These are phyloP conservation scores for Candolleomyces aberdarensis DNA, from an alignment of 768 basidiomycete genomes.

Conservation along the genomic window DNA sequence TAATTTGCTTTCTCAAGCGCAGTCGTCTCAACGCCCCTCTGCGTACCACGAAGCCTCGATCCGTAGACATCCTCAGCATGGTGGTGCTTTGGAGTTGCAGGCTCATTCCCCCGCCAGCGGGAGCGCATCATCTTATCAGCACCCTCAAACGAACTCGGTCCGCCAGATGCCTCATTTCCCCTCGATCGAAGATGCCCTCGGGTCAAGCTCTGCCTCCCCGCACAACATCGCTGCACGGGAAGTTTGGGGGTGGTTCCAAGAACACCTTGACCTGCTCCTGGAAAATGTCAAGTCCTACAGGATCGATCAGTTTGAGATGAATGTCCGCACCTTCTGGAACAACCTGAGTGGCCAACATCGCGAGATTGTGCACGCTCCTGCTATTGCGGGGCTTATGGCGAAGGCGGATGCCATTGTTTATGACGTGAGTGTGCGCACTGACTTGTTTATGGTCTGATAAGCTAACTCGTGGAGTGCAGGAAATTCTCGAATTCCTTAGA, in stretches of 20 bases:
- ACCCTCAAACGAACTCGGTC: slow-evolving; percentile 58
- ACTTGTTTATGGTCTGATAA: slow-evolving; percentile 5
- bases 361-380: slow-evolving; percentile 88
- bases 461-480: slow-evolving; percentile 39
- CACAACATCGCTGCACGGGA: slow-evolving; percentile 79
- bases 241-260: slow-evolving; percentile 91
- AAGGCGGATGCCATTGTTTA: slow-evolving; percentile 89
- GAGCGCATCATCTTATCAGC: slow-evolving; percentile 44
- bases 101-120: slow-evolving; percentile 56
- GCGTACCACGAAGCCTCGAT: slow-evolving; percentile 74
- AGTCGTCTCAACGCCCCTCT: slow-evolving; percentile 59
- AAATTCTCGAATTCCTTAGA: slow-evolving; percentile 83
- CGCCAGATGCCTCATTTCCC: slow-evolving; percentile 80
- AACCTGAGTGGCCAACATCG: slow-evolving; percentile 69
- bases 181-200: slow-evolving; percentile 81
- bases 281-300: slow-evolving; percentile 75
- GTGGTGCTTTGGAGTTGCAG: slow-evolving; percentile 49
- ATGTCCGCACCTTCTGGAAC: slow-evolving; percentile 84
- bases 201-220: slow-evolving; percentile 67
- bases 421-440: slow-evolving; percentile 59
- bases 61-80: slow-evolving; percentile 66
- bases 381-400: slow-evolving; percentile 84
- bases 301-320: slow-evolving; percentile 89
- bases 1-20: slow-evolving; percentile 72
- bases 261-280: slow-evolving; percentile 80